Base-by-base conservation (phyloP, 2,329 filamentous ascomycete species). In the Apiospora kogelbergensis region DNA sequence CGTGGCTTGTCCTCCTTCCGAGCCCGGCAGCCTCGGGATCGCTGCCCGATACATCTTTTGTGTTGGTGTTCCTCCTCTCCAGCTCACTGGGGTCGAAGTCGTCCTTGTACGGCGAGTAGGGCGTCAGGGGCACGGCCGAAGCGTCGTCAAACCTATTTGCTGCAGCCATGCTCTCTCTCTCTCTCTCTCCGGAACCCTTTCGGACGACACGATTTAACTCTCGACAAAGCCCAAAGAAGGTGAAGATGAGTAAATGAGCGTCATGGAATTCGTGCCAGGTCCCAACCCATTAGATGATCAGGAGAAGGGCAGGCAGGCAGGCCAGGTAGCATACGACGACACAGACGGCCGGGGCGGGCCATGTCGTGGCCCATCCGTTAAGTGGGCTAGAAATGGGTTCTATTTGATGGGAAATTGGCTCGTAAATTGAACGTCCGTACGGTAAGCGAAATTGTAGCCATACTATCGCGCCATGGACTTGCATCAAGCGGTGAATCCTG, bases 371-470 rank as follows among this genome's bases (percentile, higher is more conserved):
- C 53, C 53, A 60, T 60, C 26, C 53, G 53, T 30, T 37, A 60
- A 60, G 53, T 60, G 53, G 53, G 53, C 17, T 60, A n/a, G 53
- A 60, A 60, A 60, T 60, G 53, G 53, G 53, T 60, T 60, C 30
- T 60, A 37, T 60, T 60, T n/a, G 20, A 60, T 60, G 53, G 30
- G 53, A 60, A 60, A 33, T 37, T 17, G 13, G 30, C 53, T 60
- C 20, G 53, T 42, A 33, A 30, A 60, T 37, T 30, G 7, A 37
- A 60, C 53, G n/a, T 60, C 53, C 26, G 53, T 11, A 30, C 30
- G 10, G n/a, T 37, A 37, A 37, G 26, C 53, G 53, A 60, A 33
- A 60, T 60, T 33, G 53, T 60, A 60, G 53, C 30, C 53, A 60
- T 60, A 37, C 53, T 37, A 17, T 60, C 53, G n/a, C 26, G 22